Evolutionary conservation across 2,329 filamentous ascomycete species (phyloP), one percentile per base, ranked within the genome.

Genomic region (Alternaria ventricosa): DNA sequence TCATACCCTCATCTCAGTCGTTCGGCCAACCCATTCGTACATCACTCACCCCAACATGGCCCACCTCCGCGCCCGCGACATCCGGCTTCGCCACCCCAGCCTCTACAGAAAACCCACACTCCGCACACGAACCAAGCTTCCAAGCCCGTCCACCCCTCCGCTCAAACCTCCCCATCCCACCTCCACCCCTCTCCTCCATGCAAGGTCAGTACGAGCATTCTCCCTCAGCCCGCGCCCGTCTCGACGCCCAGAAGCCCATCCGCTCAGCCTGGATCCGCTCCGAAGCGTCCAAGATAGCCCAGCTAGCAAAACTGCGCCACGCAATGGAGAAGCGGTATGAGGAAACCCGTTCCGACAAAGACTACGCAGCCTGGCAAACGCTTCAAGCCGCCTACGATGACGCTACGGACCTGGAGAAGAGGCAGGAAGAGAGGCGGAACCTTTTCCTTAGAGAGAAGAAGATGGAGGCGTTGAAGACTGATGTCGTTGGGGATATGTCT

Each of bases 241-340:
- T 66, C 10, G 55, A 65, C 23, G 53, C 57, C 6, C 66, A 64
- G 15, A 61, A 65, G 7, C 15, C 25, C 28, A 13, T 44, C 27
- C 67, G 72, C 25, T 53, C 60, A 23, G n/a, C 30, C 10, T 74
- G 71, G 72, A 72, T 74, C 55, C 58, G 55, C 12, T 51, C 28
- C 10, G 46, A 55, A 46, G 63, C 69, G 0, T 15, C 49, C 25
- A 27, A 28, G 20, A 71, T 74, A 25, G 55, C 53, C 1, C 43
- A 57, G 0, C 57, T 70, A 4, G 44, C 49, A 23, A 60, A 36
- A 28, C 27, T 41, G 3, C 22, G 28, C 12, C 28, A 57, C 20
- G 50, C 20, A 4, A 51, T 55, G 13, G 60, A 59, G 6, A 54
- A 47, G 8, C 18, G 25, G 27, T 71, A 57, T 18, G 1, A 22